Evolutionary conservation across 768 basidiomycete species (phyloP).

Genomic region (Postia placenta): DNA sequence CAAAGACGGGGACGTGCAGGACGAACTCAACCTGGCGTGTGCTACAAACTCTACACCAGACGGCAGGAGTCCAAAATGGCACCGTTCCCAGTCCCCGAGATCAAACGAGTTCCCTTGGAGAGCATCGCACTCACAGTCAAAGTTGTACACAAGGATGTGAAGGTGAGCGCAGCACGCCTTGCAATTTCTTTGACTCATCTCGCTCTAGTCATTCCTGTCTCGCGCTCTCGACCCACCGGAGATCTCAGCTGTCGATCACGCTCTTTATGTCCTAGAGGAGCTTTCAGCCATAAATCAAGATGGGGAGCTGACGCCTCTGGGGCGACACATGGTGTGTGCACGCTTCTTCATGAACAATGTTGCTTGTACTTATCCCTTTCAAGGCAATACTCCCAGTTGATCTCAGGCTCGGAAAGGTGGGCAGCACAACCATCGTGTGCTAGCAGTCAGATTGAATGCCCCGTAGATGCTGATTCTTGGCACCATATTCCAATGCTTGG

Average conservation of each 20-base stretch:
- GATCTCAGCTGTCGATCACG: slow-evolving; percentile 65
- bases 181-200: neutral
- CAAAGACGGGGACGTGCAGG: slow-evolving; percentile 91
- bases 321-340: slow-evolving; percentile 67
- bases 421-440: neutral
- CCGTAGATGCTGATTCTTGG: slow-evolving; percentile 86
- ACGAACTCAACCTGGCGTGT: slow-evolving; percentile 73
- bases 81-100: slow-evolving; percentile 79
- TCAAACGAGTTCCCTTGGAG: slow-evolving; percentile 81
- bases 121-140: slow-evolving; percentile 78
- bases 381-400: slow-evolving; percentile 86
- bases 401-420: slow-evolving; percentile 77
- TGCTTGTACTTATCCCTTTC: neutral
- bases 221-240: slow-evolving; percentile 85
- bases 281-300: slow-evolving; percentile 69
- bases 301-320: slow-evolving; percentile 72
- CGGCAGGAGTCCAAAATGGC: slow-evolving; percentile 65
- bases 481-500: slow-evolving; percentile 76
- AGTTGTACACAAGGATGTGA: slow-evolving; percentile 73
- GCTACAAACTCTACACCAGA: slow-evolving; percentile 85
- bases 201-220: slow-evolving; percentile 48
- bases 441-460: neutral
- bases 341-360: slow-evolving; percentile 1
- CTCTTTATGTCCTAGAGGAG: slow-evolving; percentile 66
- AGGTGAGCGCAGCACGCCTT: slow-evolving; percentile 31